A percentile compares a stretch with the other conserved stretches of the same genome.
Conservation (phyloP, 768 basidiomycete genomes). For the Agrocybe pediades region DNA sequence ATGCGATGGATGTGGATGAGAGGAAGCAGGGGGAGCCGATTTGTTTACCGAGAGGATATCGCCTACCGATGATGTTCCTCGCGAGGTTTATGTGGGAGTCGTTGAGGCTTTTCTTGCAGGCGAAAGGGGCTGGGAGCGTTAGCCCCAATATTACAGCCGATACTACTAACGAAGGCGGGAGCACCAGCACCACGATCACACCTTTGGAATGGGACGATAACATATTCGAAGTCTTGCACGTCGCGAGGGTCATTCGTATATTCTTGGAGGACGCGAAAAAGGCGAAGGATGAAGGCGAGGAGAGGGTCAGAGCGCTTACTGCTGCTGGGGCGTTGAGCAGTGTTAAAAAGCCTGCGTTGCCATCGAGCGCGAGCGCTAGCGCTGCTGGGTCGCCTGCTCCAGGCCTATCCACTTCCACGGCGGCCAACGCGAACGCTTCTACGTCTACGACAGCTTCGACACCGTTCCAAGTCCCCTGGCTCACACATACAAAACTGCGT, state of each 20-base stretch:
- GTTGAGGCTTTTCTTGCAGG: constrained; percentile 39
- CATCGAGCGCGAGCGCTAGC: neutral
- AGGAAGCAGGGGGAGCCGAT: neutral
- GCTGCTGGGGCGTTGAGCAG: neutral
- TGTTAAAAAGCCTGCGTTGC: neutral
- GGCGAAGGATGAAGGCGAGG: constrained; percentile 11
- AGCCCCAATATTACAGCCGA: too few species aligned
- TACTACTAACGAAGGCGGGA: too few species aligned
- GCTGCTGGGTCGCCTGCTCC: too few species aligned
- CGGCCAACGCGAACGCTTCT: too few species aligned
- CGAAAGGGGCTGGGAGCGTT: constrained; percentile 26
- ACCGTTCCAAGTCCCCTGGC: neutral
- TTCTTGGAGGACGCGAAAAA: constrained; percentile 35
- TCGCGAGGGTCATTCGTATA: constrained; percentile 37
- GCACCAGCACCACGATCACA: too few species aligned
- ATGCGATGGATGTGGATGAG: neutral
- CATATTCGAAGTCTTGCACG: constrained; percentile 45
- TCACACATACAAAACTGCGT: neutral
- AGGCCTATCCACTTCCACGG: too few species aligned
- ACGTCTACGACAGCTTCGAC: neutral
- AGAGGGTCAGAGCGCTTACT: neutral
- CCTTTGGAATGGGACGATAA: constrained; percentile 44
- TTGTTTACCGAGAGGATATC: constrained; percentile 38
- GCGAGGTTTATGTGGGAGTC: constrained; percentile 47
- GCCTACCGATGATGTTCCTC: constrained; percentile 46